Base-by-base conservation (phyloP, 2,329 filamentous ascomycete genomes). In the Xylariaceae sp. region DNA sequence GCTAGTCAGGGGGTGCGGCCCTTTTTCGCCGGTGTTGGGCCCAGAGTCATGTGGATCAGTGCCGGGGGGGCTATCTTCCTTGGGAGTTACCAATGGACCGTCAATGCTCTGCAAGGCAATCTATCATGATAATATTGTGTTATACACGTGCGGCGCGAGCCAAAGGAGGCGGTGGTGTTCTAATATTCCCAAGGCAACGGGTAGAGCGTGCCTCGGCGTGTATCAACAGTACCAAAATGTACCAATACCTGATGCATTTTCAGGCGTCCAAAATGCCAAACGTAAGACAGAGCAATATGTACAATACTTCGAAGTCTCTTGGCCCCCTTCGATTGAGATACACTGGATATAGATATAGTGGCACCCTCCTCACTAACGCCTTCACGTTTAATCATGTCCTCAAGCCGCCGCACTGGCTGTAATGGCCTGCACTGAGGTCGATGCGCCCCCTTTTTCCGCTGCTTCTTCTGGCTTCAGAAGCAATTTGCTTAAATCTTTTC, bases 41-140 rank as follows among this genome's bases (percentile, higher is more conserved):
- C 94, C 1, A 79, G 94, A 49, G 86, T 96, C 9, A 86, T 89
- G 58, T 97, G 94, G 92, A 99, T 99, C 68, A 94, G 89, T 62
- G 87, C 89, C 53, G 94, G 94, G 2, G 94, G 94, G 1, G 90
- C 92, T 10, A 90, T 99, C 32, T 99, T 99, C 74, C 71, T 97
- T 66, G 94, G 92, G 0, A 92, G 88, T 65, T 96, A 96, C 71
- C 90, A 96, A 71, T 94, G 86, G 83, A 87, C 85, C 19, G 87
- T 86, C 63, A 96, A 96, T 74, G 75, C 83, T 30, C 70, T 95
- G 63, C 79, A 81, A 50, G 74, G 60, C 8, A 63, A 57, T 12
- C n/a, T 53, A 21, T 51, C 53, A 58, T 53, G 49, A 58, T 41
- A 41, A 18, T 15, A 22, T 13, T 26, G 6, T 44, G 10, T 34